Evolutionary conservation across 352 stramenopile genomes (phyloP), one percentile per base, ranked within the genome.

Genomic region (Albugo candida): DNA sequence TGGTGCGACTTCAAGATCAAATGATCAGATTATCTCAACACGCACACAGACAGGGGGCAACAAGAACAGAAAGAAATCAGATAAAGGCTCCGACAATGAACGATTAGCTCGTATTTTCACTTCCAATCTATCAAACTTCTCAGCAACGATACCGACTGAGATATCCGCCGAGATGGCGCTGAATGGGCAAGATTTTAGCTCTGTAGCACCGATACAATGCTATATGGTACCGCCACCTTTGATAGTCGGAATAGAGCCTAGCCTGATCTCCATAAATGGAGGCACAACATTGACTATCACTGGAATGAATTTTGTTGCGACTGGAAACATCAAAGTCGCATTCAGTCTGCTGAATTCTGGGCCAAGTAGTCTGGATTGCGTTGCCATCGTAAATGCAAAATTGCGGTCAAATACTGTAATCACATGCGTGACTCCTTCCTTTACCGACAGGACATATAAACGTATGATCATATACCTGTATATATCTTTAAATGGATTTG

Each of bases 101-200:
- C 24, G 8, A 31, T 31, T 31, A 31, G 24, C 24, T 8, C 24
- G 24, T 8, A 31, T 31, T 31, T 31, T 31, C 8, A 31, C 24
- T 31, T 31, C 24, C 24, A 31, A 31, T 31, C 24, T 31, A 31
- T 31, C 24, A 31, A 31, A 31, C 24, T 8, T 31, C 3, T 31
- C 24, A 31, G 24, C 24, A 31, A 16, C 65, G 6, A 49, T 78
- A 6, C 67, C 70, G 0, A 82, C 52, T 1, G 70, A 82, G 34
- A 47, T 82, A 27, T 45, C 64, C 1, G 54, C 76, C 0, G 70
- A 82, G 27, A 36, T 82, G 2, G 70, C 70, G 11, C 57, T 82
- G 11, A 82, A 82, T 45, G 70, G 70, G 1, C 70, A 82, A 48
- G 67, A 82, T 38, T 82, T 76, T 16, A 68, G 65, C 61, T 78